Conservation (phyloP, 495 filamentous ascomycete genomes). For the Penicillium turbatum region DNA sequence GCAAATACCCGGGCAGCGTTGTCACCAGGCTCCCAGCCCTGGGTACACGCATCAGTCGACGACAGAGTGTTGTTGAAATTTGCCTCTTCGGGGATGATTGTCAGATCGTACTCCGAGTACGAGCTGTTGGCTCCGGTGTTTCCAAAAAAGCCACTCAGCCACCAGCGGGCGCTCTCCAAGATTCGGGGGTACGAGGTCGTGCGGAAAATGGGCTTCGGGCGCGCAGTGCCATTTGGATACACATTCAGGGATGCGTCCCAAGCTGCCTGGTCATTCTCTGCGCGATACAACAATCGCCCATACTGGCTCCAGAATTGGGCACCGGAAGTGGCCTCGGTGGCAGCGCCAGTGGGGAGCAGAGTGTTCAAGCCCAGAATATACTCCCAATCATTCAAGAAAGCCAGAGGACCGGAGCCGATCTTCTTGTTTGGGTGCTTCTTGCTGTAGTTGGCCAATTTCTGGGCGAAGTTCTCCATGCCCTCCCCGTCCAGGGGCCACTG, state of each 20-base stretch:
- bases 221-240: constrained; percentile 42
- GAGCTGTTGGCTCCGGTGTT: constrained; percentile 35
- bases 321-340: constrained; percentile 48
- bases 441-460: constrained; percentile 45
- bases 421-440: constrained; percentile 26
- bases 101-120: constrained; percentile 37
- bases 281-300: constrained; percentile 47
- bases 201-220: constrained; percentile 44
- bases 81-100: constrained; percentile 44
- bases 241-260: constrained; percentile 43
- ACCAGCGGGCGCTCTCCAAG: constrained; percentile 44
- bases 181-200: constrained; percentile 50
- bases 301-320: constrained; percentile 52
- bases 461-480: constrained; percentile 42
- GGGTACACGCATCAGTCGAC: constrained; percentile 34
- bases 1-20: constrained; percentile 16
- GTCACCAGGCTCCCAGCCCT: constrained; percentile 13
- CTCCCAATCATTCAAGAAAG: constrained; percentile 48
- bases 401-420: constrained; percentile 41
- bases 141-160: constrained; percentile 35
- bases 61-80: constrained; percentile 50
- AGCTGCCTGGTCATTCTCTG: constrained; percentile 32
- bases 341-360: constrained; percentile 46
- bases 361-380: constrained; percentile 42
- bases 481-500: constrained; percentile 35